A percentile compares a stretch with the other conserved stretches of the same genome.
These are phyloP conservation scores for Tylopilus rubrobrunneus DNA, from an alignment of 768 basidiomycete species.

Conservation along the genomic window DNA sequence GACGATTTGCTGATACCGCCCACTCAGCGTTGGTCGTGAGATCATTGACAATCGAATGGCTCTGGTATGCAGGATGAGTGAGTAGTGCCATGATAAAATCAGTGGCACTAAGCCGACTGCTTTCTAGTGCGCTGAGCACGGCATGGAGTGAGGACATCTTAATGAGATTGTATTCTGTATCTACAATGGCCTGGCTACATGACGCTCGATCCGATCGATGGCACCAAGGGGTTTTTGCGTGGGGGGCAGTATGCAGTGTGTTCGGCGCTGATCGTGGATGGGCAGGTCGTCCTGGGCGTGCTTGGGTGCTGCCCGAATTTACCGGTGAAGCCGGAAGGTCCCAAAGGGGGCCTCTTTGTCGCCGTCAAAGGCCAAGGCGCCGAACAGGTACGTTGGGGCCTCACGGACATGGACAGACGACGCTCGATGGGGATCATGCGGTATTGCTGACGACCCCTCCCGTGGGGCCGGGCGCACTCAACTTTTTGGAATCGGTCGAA, in stretches of 20 bases:
- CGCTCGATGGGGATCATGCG: constrained; percentile 48
- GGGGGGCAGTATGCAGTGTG: constrained; percentile 94
- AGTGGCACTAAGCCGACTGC: no score
- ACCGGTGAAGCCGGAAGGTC: constrained; percentile 53
- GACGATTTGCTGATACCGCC: no score
- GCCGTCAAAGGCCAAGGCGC: constrained; percentile 89
- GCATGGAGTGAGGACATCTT: no score
- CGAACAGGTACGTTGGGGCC: constrained; percentile 47
- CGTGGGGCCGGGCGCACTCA: constrained; percentile 44
- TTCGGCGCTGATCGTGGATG: constrained; percentile 76
- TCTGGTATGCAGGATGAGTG: no score
- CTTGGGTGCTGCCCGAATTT: constrained; percentile 96
- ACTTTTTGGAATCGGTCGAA: constrained; percentile 90
- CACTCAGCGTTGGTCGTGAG: no score
- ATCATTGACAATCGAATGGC: no score
- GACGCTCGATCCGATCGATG: constrained; percentile 89
- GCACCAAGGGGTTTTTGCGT: constrained; percentile 89
- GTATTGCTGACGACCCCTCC: constrained; percentile 46
- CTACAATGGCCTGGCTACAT: no score
- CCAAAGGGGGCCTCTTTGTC: constrained; percentile 78
- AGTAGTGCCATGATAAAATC: no score
- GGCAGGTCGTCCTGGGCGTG: constrained; percentile 75
- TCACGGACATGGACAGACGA: constrained; percentile 36
- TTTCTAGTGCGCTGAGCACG: no score
- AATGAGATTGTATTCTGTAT: no score